A percentile compares a stretch with the other conserved stretches of the same genome.
Evolutionary conservation across 2,329 filamentous ascomycete genomes (phyloP).

Genomic region (Dactylellina haptotyla): DNA sequence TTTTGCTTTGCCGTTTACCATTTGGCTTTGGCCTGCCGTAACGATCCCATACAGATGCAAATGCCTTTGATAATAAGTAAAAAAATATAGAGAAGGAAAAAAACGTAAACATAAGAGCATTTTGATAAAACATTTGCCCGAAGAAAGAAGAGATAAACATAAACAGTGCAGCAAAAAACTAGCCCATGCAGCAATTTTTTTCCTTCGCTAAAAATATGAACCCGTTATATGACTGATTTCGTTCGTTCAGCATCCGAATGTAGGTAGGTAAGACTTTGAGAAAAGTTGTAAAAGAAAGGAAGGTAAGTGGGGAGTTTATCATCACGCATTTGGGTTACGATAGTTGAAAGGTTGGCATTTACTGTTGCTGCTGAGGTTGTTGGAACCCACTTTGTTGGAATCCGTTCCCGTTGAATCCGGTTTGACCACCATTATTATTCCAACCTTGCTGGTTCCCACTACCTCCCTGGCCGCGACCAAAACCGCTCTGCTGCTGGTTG

Average conservation of each 20-base stretch:
- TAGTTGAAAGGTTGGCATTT: slow-evolving; percentile 7
- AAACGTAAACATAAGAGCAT: slow-evolving; percentile 27
- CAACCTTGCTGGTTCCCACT: slow-evolving; percentile 40
- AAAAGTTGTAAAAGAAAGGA: too few relatives aligned
- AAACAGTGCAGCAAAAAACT: slow-evolving; percentile 45
- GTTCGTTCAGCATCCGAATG: slow-evolving; percentile 37
- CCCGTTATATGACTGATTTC: slow-evolving; percentile 47
- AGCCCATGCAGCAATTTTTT: slow-evolving; percentile 51
- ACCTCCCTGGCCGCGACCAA: slow-evolving; percentile 48
- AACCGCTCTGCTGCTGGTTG: slow-evolving; percentile 48
- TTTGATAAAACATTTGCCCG: slow-evolving; percentile 46
- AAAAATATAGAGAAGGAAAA: slow-evolving; percentile 25
- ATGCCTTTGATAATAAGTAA: slow-evolving; percentile 44
- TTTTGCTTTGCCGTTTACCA: slow-evolving; percentile 40
- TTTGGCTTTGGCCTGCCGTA: slow-evolving; percentile 38
- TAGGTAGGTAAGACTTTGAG: slow-evolving; percentile 27
- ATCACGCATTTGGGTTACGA: slow-evolving; percentile 27
- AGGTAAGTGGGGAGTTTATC: slow-evolving; percentile 23
- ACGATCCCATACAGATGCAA: slow-evolving; percentile 54
- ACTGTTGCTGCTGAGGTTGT: slow-evolving; percentile 51
- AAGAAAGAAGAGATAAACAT: slow-evolving; percentile 20
- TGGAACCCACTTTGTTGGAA: slow-evolving; percentile 49
- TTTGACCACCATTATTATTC: slow-evolving; percentile 49
- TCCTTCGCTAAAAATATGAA: slow-evolving; percentile 52
- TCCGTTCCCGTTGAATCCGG: slow-evolving; percentile 50